Conservation (phyloP, 106 monocot genomes). For the Dendrobium nobile region DNA sequence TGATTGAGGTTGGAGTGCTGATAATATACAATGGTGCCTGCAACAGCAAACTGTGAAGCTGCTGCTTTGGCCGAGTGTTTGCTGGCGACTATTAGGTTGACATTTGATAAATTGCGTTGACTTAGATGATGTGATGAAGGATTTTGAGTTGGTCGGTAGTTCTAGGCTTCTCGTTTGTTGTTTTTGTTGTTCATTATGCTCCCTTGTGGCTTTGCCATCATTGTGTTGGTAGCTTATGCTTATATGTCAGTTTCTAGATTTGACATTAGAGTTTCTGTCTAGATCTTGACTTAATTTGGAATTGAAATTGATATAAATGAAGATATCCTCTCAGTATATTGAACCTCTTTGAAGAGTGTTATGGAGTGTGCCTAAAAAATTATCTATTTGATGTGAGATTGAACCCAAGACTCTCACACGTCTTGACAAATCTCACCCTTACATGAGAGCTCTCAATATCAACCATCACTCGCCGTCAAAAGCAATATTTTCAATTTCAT, state of each 20-base stretch:
- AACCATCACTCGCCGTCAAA: too few species aligned
- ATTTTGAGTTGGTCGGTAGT: neutral
- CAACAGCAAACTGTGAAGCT: neutral
- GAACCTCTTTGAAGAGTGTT: neutral
- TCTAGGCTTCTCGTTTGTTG: neutral
- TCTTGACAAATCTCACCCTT: too few species aligned
- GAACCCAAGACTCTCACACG: neutral
- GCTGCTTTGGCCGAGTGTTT: neutral
- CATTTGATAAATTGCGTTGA: slow-evolving; percentile 2
- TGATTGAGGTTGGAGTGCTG: neutral
- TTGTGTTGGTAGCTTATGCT: slow-evolving; percentile 1
- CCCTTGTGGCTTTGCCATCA: neutral
- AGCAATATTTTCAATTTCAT: too few species aligned
- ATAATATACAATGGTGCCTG: neutral
- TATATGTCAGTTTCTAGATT: neutral
- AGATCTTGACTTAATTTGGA: neutral
- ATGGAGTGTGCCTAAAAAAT: neutral
- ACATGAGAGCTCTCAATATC: too few species aligned
- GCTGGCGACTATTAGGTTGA: neutral
- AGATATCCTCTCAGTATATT: neutral
- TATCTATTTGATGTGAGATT: neutral
- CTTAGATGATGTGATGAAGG: neutral
- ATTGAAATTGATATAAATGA: neutral
- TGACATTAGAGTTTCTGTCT: neutral
- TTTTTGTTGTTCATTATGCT: neutral